Conservation (phyloP, 108 stramenopile species). For the Cyclostephanos tholiformis region DNA sequence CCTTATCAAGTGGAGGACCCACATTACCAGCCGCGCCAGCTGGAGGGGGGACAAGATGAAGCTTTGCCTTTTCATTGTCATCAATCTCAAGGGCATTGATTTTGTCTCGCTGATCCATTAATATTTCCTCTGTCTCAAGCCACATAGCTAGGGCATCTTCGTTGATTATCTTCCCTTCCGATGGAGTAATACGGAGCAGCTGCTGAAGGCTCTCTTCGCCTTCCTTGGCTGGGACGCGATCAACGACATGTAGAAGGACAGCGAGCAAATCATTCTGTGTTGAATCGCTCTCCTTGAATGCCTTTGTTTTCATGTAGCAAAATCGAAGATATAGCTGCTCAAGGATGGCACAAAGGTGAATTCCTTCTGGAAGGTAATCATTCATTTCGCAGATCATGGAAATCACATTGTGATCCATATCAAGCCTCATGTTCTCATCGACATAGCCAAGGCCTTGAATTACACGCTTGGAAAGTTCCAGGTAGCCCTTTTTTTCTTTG, state of each 20-base stretch:
- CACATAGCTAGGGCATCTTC: conserved; percentile 75
- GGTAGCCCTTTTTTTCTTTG: conserved; percentile 64
- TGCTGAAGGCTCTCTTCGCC: conserved; percentile 85
- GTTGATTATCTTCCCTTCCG: conserved; percentile 68
- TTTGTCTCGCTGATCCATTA: conserved; percentile 57
- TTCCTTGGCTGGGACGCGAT: conserved; percentile 77
- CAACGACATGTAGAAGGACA: conserved; percentile 84
- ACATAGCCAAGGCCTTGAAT: conserved; percentile 81
- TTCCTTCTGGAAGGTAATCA: conserved; percentile 77
- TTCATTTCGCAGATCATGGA: conserved; percentile 88
- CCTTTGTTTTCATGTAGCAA: conserved; percentile 88
- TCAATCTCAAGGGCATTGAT: conserved; percentile 76
- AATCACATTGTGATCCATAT: conserved; percentile 89
- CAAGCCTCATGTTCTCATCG: conserved; percentile 67
- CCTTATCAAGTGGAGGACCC: conserved; percentile 83
- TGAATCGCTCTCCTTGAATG: conserved; percentile 79
- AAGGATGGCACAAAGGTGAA: conserved; percentile 75
- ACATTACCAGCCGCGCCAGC: conserved; percentile 41
- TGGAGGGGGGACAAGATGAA: conserved; percentile 68
- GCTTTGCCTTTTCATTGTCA: conserved; percentile 75
- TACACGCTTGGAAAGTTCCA: conserved; percentile 67
- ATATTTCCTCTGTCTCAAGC: conserved; percentile 75
- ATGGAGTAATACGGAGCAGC: conserved; percentile 60
- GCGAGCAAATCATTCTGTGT: conserved; percentile 89
- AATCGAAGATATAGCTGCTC: conserved; percentile 82